Conservation (phyloP, 108 stramenopile genomes). For the Pseudonitzschia multiseries region DNA sequence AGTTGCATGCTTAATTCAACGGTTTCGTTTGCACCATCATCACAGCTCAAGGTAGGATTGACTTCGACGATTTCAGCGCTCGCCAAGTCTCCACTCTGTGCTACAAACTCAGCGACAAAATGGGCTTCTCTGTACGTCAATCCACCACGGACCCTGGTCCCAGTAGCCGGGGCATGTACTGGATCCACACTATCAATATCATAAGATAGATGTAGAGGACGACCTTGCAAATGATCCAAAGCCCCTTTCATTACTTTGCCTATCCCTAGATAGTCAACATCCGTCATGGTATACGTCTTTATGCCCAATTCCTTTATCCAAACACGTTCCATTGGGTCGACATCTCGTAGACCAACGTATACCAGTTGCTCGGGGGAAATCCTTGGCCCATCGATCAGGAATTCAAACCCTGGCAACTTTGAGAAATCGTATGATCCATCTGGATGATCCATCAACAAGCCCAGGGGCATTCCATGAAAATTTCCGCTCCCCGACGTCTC, state of each 20-base stretch:
- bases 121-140: conserved; percentile 98
- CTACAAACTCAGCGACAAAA: conserved; percentile 91
- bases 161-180: conserved; percentile 94
- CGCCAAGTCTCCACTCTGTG: conserved; percentile 86
- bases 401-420: conserved; percentile 89
- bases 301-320: conserved; percentile 80
- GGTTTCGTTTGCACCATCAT: conserved; percentile 78
- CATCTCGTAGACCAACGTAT: conserved; percentile 96
- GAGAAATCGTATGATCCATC: conserved; percentile 51
- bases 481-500: conserved; percentile 90
- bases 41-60: conserved; percentile 86
- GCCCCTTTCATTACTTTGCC: conserved; percentile 95
- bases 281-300: conserved; percentile 92
- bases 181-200: conserved; percentile 99
- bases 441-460: conserved; percentile 84
- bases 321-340: conserved; percentile 88
- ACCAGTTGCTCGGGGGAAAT: conserved; percentile 84
- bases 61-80: conserved; percentile 98
- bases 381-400: conserved; percentile 62
- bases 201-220: conserved; percentile 88
- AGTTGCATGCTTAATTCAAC: conserved; percentile 81
- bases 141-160: conserved; percentile 96
- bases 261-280: conserved; percentile 97
- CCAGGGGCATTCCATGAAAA: conserved; percentile 99
- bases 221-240: conserved; percentile 83